Evolutionary conservation across 306 rosid species (phyloP), one percentile per base, ranked within the genome.

Genomic region (Rosa lucieae): DNA sequence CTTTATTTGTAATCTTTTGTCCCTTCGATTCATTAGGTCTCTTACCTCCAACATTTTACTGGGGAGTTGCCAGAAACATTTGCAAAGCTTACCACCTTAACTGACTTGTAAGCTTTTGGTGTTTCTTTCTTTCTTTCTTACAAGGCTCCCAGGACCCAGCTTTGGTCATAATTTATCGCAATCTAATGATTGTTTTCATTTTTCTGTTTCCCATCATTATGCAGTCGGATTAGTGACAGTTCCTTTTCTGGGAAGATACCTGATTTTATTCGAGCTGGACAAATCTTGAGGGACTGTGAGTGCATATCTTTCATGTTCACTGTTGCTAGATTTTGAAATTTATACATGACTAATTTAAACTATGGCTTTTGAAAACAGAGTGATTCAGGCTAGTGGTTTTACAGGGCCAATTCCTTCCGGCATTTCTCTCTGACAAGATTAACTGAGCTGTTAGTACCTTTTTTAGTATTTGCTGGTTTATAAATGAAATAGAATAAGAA

Each of bases 371-470:
- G 26, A 12, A 52, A 79, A 70, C 87, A 90, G 97, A 40, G 73
- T 51, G 44, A 87, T 90, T 78, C 87, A 89, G 75, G 98, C 87
- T 26, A 89, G 93, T 77, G 97, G 98, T 68, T 77, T 93, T 72
- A 89, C 80, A 13, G 97, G 98, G 42, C 93, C 95, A 72, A 87
- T 91, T 89, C 97, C 98, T 80, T 72, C 82, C 3, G 82, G 67
- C 82, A 85, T 91, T 72, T 84, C 89, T 77, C 51, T 6, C 66
- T 26, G 29, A 26, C 29, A 42, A 79, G 70, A 0, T 74, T 93
- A 26, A 26, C 29, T 26, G 29, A 26, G 29, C 29, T 26, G 29
- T 26, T 26, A 26, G 29, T 26, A 26, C 29, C 29, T 26, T 26
- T 26, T 26, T 26, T 26, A 26, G 29, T 26, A 26, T 26, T 26